Base-by-base conservation (phyloP, 2,329 filamentous ascomycete species). In the Drechslerella coelobrocha region DNA sequence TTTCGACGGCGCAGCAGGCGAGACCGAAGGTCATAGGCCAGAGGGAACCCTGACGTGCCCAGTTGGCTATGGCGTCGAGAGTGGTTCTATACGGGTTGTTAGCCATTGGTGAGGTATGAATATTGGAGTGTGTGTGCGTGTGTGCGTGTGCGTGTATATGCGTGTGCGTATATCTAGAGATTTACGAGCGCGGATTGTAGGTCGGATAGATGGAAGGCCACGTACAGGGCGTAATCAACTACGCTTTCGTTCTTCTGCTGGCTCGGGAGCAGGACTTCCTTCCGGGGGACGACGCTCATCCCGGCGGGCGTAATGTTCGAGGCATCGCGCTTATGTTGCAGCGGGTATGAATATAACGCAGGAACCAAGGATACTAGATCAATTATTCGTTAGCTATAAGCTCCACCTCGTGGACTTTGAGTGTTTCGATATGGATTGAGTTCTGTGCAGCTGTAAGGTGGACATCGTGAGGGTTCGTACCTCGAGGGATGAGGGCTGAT, bases 11-110 rank as follows among this genome's bases (percentile, higher is more conserved):
- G 80, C 91, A 95, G 84, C 91, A 95, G 77, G 91, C 91, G 52
- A 94, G 88, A 55, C 88, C 91, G 78, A 95, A 95, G 53, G 89
- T 92, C 84, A 95, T 88, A 75, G 91, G 91, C 91, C 91, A 95
- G 56, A 94, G 83, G 14, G 91, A 95, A 61, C 88, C 86, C 81
- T 94, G 89, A 54, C 91, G 87, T 37, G 86, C 88, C 91, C 91
- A 95, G 82, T 92, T 93, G 80, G 89, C 82, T 73, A 94, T 84
- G 77, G 88, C 84, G 78, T 95, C 90, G 77, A 92, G 84, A 3
- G 89, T 89, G 60, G 90, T 91, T 73, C 89, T 92, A 75, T 65
- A 23, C 27, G 29, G 19, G 23, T 34, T 10, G 48, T 69, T 53
- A 56, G 50, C 59, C 37, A 29, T 34, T 21, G 41, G 24, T 39